A percentile compares a stretch with the other conserved stretches of the same genome.
Evolutionary conservation across 805 yeast species (phyloP).

Genomic region (Candida wancherniae): DNA sequence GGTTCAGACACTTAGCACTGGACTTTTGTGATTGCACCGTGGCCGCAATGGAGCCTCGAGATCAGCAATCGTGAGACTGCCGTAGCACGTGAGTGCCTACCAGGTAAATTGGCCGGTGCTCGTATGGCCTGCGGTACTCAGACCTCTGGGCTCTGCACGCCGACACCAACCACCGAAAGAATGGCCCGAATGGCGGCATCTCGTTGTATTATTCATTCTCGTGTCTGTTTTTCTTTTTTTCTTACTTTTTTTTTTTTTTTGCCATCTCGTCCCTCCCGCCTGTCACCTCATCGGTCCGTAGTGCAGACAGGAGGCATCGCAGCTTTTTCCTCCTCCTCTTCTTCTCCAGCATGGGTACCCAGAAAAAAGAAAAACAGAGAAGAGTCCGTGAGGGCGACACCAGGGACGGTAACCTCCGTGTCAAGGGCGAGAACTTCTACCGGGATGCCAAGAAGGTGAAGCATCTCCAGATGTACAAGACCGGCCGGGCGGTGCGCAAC

Average conservation of each 20-base stretch:
- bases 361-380: slow-evolving; percentile 86
- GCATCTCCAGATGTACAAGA: slow-evolving; percentile 87
- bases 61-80: too few species aligned
- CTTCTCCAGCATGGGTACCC: slow-evolving; percentile 69
- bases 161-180: too few species aligned
- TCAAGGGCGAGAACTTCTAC: slow-evolving; percentile 95
- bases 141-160: too few species aligned
- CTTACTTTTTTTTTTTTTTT: slow-evolving; percentile 1
- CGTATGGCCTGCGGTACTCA: too few species aligned
- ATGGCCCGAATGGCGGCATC: too few species aligned
- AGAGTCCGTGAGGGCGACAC: slow-evolving; percentile 76
- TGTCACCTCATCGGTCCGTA: slow-evolving; percentile 1
- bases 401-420: slow-evolving; percentile 86
- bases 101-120: too few species aligned
- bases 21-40: too few species aligned
- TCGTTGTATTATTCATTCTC: too few species aligned
- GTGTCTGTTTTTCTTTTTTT: slow-evolving; percentile 3
- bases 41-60: too few species aligned
- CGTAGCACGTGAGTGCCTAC: too few species aligned
- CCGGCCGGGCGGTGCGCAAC: slow-evolving; percentile 82
- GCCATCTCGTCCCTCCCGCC: slow-evolving; percentile 1
- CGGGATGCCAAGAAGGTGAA: slow-evolving; percentile 90
- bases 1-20: too few species aligned
- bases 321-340: slow-evolving; percentile 1
- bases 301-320: neutral